These are phyloP conservation scores for Sugiyamaella pinicola DNA, from an alignment of 1,139 yeast genomes.

Conservation along the genomic window DNA sequence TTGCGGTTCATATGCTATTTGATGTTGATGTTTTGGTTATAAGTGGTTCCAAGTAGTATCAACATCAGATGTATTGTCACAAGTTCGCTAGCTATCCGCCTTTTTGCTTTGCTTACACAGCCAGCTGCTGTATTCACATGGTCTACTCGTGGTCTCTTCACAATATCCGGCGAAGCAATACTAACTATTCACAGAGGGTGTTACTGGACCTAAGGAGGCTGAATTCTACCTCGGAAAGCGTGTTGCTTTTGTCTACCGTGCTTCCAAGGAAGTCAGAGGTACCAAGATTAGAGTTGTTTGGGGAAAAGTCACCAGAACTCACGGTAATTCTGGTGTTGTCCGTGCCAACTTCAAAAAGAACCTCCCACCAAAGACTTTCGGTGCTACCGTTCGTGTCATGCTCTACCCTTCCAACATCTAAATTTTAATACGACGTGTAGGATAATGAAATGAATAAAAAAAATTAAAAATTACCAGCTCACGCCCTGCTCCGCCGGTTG, in stretches of 20 bases:
- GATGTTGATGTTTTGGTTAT: too few relatives aligned
- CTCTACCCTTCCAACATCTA: conserved; percentile 99
- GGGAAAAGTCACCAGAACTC: conserved; percentile 94
- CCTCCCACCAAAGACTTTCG: conserved; percentile 99
- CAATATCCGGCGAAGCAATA: too few relatives aligned
- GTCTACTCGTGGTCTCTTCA: too few relatives aligned
- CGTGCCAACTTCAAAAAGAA: conserved; percentile 99
- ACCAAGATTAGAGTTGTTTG: conserved; percentile 99
- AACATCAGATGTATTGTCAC: too few relatives aligned
- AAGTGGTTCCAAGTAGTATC: too few relatives aligned
- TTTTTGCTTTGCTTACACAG: too few relatives aligned
- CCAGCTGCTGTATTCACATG: too few relatives aligned
- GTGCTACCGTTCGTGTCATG: conserved; percentile 99
- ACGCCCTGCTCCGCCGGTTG: neutral
- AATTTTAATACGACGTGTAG: conserved; percentile 37
- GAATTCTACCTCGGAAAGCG: conserved; percentile 99
- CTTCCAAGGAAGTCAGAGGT: conserved; percentile 96
- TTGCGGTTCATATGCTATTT: too few relatives aligned
- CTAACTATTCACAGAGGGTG: conserved; percentile 59
- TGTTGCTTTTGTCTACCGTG: conserved; percentile 99
- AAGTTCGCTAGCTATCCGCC: too few relatives aligned
- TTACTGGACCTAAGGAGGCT: conserved; percentile 86
- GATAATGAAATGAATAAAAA: conserved; percentile 19
- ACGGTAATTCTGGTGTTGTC: conserved; percentile 98
- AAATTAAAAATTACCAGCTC: neutral